Evolutionary conservation across 177 flowering plant species (phyloP), one percentile per base, ranked within the genome.

Genomic region (Vitis hybrid): DNA sequence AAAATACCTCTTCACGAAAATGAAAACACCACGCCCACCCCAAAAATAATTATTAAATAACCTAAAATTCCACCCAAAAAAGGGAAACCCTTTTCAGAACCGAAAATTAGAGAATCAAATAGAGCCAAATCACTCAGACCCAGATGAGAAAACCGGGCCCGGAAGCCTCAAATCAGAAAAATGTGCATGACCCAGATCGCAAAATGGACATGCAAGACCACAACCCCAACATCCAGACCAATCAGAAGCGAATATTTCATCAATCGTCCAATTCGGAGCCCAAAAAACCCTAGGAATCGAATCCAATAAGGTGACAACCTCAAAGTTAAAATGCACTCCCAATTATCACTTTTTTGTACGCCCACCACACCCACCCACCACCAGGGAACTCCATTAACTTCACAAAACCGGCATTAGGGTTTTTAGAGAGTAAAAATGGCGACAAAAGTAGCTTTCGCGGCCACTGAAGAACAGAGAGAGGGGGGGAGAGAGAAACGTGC

Each of bases 131-230:
- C 8, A 46, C 64, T 17, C 3, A 15, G 35, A 51, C 53, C 21
- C 50, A 66, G 35, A 46, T 15, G 2, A 35, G 17, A 21, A 48
- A 73, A 73, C 53, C 48, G 11, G 56, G 53, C 30, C 4, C 48
- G 18, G 35, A 35, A 58, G 57, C 14, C 55, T 4, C 11, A 21
- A 46, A 70, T 8, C 65, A 15, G 30, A 30, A n/a, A 21, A 73
- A 73, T 70, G 63, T 3, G 12, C 32, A 64, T 15, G n/a, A 66
- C 76, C 72, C 76, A 75, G 70, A 69, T 72, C 59, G 72, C 4
- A 66, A 15, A 67, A 35, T 4, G 52, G 70, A 53, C 79, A 65
- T 63, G 66, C 71, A 73, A 68, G 17, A 56, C 53, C 13, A 54
- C 65, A 18, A 9, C 21, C 20, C 9, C 30, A 69, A 46, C 17